Evolutionary conservation across 345 rosid species (phyloP).

Genomic region (Brassica nigra): DNA sequence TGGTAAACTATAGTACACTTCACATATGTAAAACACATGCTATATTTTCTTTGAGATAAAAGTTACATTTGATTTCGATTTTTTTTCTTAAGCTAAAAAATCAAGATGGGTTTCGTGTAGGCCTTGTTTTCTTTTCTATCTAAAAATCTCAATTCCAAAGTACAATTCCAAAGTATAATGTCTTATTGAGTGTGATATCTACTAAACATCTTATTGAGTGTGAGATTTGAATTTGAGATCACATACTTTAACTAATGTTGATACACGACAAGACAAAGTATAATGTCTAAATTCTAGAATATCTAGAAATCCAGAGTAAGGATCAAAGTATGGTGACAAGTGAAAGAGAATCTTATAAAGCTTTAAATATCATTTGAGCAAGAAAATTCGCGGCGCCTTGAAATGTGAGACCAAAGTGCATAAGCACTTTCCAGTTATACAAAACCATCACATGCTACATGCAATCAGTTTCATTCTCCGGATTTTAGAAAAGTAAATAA

Average conservation of each 20-base stretch:
- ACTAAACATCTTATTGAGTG: not conserved
- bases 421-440: slow-evolving; percentile 21
- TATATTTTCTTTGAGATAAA: not conserved
- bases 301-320: not conserved
- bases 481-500: not conserved
- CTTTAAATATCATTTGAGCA: not conserved
- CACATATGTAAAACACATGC: not conserved
- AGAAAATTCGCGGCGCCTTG: slow-evolving; percentile 35
- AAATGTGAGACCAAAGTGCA: slow-evolving; percentile 11
- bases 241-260: not conserved
- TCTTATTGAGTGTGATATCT: not conserved
- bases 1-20: not conserved
- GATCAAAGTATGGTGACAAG: slow-evolving; percentile 9
- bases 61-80: not conserved
- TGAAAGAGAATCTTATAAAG: slow-evolving; percentile 28
- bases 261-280: slow-evolving; percentile 2
- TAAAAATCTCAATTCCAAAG: not conserved
- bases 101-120: not conserved
- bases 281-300: not conserved
- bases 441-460: slow-evolving; percentile 3
- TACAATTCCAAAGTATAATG: no score
- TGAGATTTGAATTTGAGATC: not conserved
- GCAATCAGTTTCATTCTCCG: not conserved
- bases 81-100: not conserved
- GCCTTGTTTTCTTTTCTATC: not conserved